A percentile compares a stretch with the other conserved stretches of the same genome.
phyloP scores from a whole-genome alignment of 2,329 filamentous ascomycete species.

The Paecilomyces variotii region DNA sequence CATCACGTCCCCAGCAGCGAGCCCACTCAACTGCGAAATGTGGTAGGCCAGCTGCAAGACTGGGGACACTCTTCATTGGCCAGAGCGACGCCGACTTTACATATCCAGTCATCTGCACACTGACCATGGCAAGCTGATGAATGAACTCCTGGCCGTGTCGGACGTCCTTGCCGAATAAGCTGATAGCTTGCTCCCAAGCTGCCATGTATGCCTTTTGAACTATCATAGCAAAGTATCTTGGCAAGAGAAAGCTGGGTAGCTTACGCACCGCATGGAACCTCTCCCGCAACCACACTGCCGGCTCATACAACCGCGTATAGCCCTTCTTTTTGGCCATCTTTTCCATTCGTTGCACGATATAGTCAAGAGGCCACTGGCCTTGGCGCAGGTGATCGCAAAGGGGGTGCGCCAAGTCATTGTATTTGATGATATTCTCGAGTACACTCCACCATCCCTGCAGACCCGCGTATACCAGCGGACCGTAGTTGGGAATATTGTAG shows the following conservation, averaged over 20 bases:
- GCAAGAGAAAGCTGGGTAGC: constrained; percentile 81
- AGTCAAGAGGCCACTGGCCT: constrained; percentile 88
- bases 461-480: constrained; percentile 84
- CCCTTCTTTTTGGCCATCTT: constrained; percentile 57
- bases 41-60: constrained; percentile 82
- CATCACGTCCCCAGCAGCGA: constrained; percentile 92
- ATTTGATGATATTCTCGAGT: constrained; percentile 70
- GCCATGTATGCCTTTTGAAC: constrained; percentile 82
- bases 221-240: constrained; percentile 86
- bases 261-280: constrained; percentile 78
- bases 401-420: constrained; percentile 88
- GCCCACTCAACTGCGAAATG: constrained; percentile 95
- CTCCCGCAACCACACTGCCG: constrained; percentile 70
- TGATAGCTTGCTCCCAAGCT: constrained; percentile 67
- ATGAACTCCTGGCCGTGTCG: constrained; percentile 79
- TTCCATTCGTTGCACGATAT: constrained; percentile 70
- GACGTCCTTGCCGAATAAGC: constrained; percentile 70
- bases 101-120: constrained; percentile 79
- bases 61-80: constrained; percentile 75
- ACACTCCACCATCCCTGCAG: constrained; percentile 99
- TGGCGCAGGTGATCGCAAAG: constrained; percentile 87
- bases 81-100: constrained; percentile 87
- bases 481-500: constrained; percentile 77
- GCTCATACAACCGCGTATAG: constrained; percentile 55
- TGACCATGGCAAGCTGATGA: constrained; percentile 82